Conservation (phyloP, 2,329 filamentous ascomycete species). For the Coniosporium tulheliwenetii region DNA sequence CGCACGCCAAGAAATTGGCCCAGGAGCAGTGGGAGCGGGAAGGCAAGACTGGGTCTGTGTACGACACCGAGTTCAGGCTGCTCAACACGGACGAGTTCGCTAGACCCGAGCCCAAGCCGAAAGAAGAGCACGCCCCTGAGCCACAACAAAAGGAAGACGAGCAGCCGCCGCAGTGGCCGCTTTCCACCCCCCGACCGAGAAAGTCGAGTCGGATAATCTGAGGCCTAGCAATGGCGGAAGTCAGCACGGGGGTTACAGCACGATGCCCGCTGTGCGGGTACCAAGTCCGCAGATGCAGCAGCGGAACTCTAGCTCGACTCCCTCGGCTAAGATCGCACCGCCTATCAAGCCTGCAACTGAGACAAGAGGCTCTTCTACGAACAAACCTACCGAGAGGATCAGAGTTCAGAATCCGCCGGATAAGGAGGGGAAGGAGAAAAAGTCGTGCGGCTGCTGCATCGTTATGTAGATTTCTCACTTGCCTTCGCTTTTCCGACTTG, state of each 20-base stretch:
- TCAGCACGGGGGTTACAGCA: slow-evolving; percentile 29
- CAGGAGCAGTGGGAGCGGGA: slow-evolving; percentile 94
- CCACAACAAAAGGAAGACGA: neutral
- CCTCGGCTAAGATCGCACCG: slow-evolving; percentile 3
- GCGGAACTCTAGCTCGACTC: no score
- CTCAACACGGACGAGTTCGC: slow-evolving; percentile 49
- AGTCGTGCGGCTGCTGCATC: slow-evolving; percentile 54
- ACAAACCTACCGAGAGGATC: slow-evolving; percentile 26
- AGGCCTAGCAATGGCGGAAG: slow-evolving; percentile 27
- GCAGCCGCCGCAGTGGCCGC: slow-evolving; percentile 7
- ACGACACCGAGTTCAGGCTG: slow-evolving; percentile 76
- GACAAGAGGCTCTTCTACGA: slow-evolving; percentile 15
- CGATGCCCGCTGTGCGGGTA: slow-evolving; percentile 27
- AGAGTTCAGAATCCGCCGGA: slow-evolving; percentile 39
- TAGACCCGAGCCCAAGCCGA: slow-evolving; percentile 19
- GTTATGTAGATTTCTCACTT: slow-evolving; percentile 45
- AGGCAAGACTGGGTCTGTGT: slow-evolving; percentile 69
- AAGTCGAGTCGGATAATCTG: slow-evolving; percentile 10
- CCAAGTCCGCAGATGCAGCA: slow-evolving; percentile 8
- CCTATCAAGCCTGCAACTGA: slow-evolving; percentile 1
- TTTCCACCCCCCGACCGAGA: slow-evolving; percentile 6
- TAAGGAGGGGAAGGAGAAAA: slow-evolving; percentile 38
- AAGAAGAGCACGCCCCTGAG: slow-evolving; percentile 4
- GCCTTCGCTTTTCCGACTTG: neutral
- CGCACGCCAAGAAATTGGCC: slow-evolving; percentile 76